phyloP scores from a whole-genome alignment of 495 filamentous ascomycete species.

The Mytilinidion resinicola region DNA sequence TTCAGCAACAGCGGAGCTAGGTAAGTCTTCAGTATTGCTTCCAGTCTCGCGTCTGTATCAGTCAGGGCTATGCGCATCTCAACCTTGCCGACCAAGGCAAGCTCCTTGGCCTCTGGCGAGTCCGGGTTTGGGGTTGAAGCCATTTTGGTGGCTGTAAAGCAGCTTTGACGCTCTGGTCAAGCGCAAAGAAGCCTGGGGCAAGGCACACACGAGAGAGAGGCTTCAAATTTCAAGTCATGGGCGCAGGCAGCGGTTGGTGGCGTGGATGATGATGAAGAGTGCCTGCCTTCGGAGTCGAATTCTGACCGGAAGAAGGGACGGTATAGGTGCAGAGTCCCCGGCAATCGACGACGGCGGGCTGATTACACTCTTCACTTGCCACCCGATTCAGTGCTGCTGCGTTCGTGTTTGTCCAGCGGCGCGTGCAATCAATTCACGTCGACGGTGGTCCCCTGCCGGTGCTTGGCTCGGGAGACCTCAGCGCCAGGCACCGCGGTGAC shows the following conservation, averaged over 20 bases:
- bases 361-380: constrained; percentile 1
- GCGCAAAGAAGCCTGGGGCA: not conserved
- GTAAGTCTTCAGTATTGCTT: constrained; percentile 67
- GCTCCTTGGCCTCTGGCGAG: constrained; percentile 60
- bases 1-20: constrained; percentile 80
- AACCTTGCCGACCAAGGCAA: constrained; percentile 81
- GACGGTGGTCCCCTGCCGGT: no score
- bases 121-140: constrained; percentile 14
- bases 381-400: not conserved
- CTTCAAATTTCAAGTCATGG: constrained; percentile 6
- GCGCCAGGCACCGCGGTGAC: no score
- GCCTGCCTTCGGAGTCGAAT: not conserved
- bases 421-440: no score
- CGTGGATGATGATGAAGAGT: constrained; percentile 5
- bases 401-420: no score
- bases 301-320: not conserved
- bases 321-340: not conserved
- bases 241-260: constrained; percentile 20
- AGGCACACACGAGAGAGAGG: not conserved
- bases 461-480: no score
- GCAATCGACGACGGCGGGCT: not conserved
- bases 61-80: constrained; percentile 84
- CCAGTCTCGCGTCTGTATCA: constrained; percentile 74
- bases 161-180: not conserved
- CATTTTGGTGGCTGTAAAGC: not conserved